Percentiles rank a stretch among this genome's conserved stretches.
Evolutionary conservation across 805 yeast genomes (phyloP).

Genomic region (Teunomyces gatunensis): DNA sequence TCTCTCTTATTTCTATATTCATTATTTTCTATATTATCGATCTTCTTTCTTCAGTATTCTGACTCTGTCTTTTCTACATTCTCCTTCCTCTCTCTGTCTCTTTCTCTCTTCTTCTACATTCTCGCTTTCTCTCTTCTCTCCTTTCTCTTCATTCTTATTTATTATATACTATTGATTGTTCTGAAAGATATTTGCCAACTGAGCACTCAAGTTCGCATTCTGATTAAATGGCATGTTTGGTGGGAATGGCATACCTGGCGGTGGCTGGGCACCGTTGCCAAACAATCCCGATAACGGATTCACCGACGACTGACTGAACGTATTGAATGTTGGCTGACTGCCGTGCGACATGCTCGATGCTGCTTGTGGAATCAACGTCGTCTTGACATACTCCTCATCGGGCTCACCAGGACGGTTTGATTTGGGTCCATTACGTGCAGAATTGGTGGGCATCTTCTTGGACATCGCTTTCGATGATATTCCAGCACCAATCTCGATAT

Average conservation of each 20-base stretch:
- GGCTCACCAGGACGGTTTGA: conserved; percentile 66
- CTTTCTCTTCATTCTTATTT: too few species aligned
- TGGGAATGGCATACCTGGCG: conserved; percentile 8
- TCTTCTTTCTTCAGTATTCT: too few species aligned
- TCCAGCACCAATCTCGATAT: conserved; percentile 93
- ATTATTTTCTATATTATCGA: too few species aligned
- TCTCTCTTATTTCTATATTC: too few species aligned
- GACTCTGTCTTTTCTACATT: too few species aligned
- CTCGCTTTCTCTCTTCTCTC: too few species aligned
- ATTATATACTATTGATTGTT: conserved; percentile 8
- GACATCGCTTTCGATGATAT: conserved; percentile 90
- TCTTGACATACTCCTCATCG: conserved; percentile 40
- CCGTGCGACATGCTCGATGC: conserved; percentile 31
- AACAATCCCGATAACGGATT: conserved; percentile 53
- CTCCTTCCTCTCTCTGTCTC: too few species aligned
- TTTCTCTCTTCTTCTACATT: too few species aligned
- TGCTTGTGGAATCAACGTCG: conserved; percentile 25
- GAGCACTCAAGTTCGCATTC: conserved; percentile 36
- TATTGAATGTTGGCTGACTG: conserved; percentile 35
- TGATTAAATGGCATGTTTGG: conserved; percentile 6
- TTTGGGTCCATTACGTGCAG: conserved; percentile 80
- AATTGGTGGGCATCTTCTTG: conserved; percentile 88
- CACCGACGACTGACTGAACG: conserved; percentile 30
- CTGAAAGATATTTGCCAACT: conserved; percentile 37
- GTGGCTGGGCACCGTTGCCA: conserved; percentile 10